Percentiles rank a stretch among this genome's conserved stretches.
phyloP scores from a whole-genome alignment of 805 yeast species.

The Candida methanosorbosa region DNA sequence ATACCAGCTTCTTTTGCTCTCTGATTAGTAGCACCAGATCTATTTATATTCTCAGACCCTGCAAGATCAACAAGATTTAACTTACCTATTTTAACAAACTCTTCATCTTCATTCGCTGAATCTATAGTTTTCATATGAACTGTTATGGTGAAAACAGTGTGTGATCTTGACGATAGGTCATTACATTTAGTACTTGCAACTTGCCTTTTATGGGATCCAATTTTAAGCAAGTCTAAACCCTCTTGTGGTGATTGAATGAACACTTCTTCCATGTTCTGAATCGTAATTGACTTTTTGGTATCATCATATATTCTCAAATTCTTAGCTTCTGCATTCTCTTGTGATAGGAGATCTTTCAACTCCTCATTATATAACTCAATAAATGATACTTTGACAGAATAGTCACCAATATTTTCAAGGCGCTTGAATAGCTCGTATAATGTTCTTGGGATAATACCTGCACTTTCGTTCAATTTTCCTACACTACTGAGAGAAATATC shows the following conservation, averaged over 20 bases:
- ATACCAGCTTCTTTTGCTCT: slow-evolving; percentile 88
- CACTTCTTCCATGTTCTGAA: slow-evolving; percentile 51
- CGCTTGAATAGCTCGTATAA: slow-evolving; percentile 44
- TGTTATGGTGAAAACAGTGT: slow-evolving; percentile 69
- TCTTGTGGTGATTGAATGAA: slow-evolving; percentile 40
- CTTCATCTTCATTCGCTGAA: slow-evolving; percentile 37
- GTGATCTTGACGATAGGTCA: slow-evolving; percentile 72
- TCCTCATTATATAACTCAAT: slow-evolving; percentile 87
- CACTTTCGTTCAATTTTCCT: slow-evolving; percentile 31
- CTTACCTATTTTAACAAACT: slow-evolving; percentile 48
- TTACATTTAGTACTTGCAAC: slow-evolving; percentile 76
- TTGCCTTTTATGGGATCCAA: slow-evolving; percentile 55
- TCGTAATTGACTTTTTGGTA: slow-evolving; percentile 33
- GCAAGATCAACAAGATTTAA: slow-evolving; percentile 83
- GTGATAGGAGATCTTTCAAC: slow-evolving; percentile 55
- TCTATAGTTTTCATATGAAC: slow-evolving; percentile 43
- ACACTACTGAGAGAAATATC: slow-evolving; percentile 34
- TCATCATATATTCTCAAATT: slow-evolving; percentile 49
- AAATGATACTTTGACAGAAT: slow-evolving; percentile 67
- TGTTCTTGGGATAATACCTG: slow-evolving; percentile 60
- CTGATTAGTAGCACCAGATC: slow-evolving; percentile 78
- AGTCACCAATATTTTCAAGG: slow-evolving; percentile 39
- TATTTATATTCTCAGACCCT: slow-evolving; percentile 78
- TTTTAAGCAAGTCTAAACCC: slow-evolving; percentile 41
- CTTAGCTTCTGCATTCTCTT: slow-evolving; percentile 31